Evolutionary conservation across 2,329 filamentous ascomycete species (phyloP), one percentile per base, ranked within the genome.

Genomic region (Diaporthe ilicicola): DNA sequence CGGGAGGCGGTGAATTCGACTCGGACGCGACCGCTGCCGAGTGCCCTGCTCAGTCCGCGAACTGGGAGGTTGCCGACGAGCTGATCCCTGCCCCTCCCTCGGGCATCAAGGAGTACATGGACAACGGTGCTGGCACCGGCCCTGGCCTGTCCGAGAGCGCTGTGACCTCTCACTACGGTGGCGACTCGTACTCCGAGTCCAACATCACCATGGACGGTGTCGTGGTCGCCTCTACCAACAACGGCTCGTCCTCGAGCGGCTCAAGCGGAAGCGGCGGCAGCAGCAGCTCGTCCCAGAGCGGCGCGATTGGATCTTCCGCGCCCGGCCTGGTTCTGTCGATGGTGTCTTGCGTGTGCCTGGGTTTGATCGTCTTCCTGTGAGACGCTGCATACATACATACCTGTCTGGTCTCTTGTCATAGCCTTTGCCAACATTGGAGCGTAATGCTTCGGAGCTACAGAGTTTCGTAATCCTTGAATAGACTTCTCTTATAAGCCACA

Each of bases 101-200:
- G 0, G 80, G 79, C 39, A 88, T 88, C 34, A 73, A 83, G 76
- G 84, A 87, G 82, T 89, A 82, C 81, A 85, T 90, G 83, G 82
- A 80, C 44, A 77, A 82, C 12, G 88, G 88, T 76, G 87, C 87
- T 65, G 88, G 88, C 39, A 76, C 77, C 1, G 88, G 87, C 2
- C 86, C 87, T 15, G 88, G 88, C 74, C 83, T 90, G n/a, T 79
- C 79, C 3, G 86, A 87, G 7, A 74, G 77, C 24, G 88, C 22
- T 9, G 54, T 53, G 0, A 68, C 69, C 15, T 66, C 56, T 13
- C 69, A 71, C 34, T 71, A 68, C 32, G 69, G 69, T 17, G 69
- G 69, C n/a, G 69, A 71, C 24, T 62, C 69, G 2, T 71, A 71
- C 54, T 71, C 69, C 27, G 69, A 71, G 44, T 71, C 69, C 24